Percentiles rank a stretch among this genome's conserved stretches.
Conservation (phyloP, 176 grass and related monocot species). For the Bonia amplexicaulis region DNA sequence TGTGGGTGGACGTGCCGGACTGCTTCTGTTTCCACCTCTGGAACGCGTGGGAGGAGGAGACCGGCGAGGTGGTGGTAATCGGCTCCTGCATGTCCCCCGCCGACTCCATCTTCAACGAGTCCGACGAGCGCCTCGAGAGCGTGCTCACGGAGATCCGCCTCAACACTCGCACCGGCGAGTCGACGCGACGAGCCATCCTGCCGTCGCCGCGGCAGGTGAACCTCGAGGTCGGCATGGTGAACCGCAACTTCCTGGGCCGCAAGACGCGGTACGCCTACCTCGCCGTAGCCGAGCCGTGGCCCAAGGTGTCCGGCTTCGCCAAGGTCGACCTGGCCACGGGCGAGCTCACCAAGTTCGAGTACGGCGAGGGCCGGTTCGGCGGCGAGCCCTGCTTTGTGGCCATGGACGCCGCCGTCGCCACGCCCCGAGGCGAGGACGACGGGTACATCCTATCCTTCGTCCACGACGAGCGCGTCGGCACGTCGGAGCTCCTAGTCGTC, state of each 20-base stretch:
- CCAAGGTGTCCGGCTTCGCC: conserved; percentile 90
- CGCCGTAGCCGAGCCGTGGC: conserved; percentile 90
- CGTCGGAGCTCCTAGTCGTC: conserved; percentile 74
- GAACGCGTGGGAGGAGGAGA: conserved; percentile 90
- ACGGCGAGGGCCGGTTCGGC: conserved; percentile 65
- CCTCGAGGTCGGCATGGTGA: conserved; percentile 95
- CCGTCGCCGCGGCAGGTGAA: conserved; percentile 50
- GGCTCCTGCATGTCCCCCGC: conserved; percentile 96
- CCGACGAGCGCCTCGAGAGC: conserved; percentile 61
- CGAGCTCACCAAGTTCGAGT: conserved; percentile 59
- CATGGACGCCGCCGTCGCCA: not conserved
- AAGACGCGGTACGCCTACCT: conserved; percentile 80
- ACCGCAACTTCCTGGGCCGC: conserved; percentile 65
- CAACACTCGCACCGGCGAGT: conserved; percentile 60
- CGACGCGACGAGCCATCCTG: conserved; percentile 57
- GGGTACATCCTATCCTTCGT: conserved; percentile 78
- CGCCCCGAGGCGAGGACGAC: conserved; percentile 66
- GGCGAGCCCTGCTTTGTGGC: conserved; percentile 91
- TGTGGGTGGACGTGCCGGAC: conserved; percentile 87
- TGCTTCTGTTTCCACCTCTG: conserved; percentile 99
- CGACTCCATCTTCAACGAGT: conserved; percentile 96
- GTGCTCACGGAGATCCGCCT: conserved; percentile 91
- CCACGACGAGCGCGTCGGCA: conserved; percentile 60
- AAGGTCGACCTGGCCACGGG: conserved; percentile 82
- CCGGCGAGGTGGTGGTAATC: conserved; percentile 74